Evolutionary conservation across 2,329 filamentous ascomycete species (phyloP).

Genomic region (Arachnomyces sp.): DNA sequence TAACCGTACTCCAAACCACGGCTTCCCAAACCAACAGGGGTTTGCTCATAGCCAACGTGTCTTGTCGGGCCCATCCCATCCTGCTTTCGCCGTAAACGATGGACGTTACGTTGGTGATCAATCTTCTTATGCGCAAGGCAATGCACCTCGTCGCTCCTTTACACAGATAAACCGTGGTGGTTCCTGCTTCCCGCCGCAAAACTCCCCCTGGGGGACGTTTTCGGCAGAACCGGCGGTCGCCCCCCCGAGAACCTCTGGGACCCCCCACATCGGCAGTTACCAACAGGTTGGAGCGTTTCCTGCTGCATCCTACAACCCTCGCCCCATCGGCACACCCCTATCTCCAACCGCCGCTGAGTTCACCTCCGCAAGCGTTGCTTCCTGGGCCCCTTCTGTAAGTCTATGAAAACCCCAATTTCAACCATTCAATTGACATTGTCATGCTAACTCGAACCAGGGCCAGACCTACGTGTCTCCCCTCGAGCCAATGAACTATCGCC

Average conservation of each 20-base stretch:
- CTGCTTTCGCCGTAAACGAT: constrained; percentile 22
- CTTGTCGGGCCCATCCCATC: constrained; percentile 29
- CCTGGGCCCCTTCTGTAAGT: constrained; percentile 46
- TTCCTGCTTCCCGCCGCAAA: constrained; percentile 26
- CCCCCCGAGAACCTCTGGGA: constrained; percentile 21
- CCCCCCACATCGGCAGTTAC: constrained; percentile 23
- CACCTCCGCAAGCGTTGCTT: constrained; percentile 39
- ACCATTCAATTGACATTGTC: constrained; percentile 16
- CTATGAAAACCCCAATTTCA: constrained; percentile 18
- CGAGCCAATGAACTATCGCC: constrained; percentile 93
- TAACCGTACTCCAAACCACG: constrained; percentile 14
- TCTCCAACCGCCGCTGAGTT: constrained; percentile 70
- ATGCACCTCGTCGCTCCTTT: constrained; percentile 22
- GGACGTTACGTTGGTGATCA: constrained; percentile 25
- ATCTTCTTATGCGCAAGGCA: constrained; percentile 19
- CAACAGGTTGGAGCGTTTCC: constrained; percentile 30
- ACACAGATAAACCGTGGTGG: constrained; percentile 25
- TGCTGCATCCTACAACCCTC: constrained; percentile 41
- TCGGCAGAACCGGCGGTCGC: constrained; percentile 17
- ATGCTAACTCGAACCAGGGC: constrained; percentile 34
- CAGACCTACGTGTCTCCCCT: constrained; percentile 77
- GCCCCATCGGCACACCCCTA: constrained; percentile 55
- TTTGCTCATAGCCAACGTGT: constrained; percentile 25
- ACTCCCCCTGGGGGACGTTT: constrained; percentile 27
- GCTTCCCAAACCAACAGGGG: constrained; percentile 14